These are phyloP conservation scores for Cyberlindnera nakhonratchasimensis DNA, from an alignment of 805 yeast genomes.

Conservation along the genomic window DNA sequence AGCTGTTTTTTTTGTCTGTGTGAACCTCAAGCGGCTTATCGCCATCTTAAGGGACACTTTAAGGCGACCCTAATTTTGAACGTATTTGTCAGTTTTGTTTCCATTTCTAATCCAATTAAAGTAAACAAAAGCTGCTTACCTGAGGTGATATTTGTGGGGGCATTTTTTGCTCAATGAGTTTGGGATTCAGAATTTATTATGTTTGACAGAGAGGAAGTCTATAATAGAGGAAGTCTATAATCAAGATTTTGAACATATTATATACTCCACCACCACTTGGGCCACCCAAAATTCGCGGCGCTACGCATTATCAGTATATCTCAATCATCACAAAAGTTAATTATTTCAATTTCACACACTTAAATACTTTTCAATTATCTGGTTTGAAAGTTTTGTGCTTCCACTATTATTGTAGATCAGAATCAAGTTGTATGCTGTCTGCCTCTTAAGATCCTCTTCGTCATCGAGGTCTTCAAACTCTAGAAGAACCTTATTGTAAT, in stretches of 20 bases:
- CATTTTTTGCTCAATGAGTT: constrained; percentile 15
- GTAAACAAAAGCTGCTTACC: constrained; percentile 18
- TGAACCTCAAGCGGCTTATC: constrained; percentile 60
- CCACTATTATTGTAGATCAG: constrained; percentile 75
- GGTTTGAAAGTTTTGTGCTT: constrained; percentile 60
- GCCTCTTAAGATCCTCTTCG: constrained; percentile 61
- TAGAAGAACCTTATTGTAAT: constrained; percentile 64
- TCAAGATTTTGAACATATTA: no score
- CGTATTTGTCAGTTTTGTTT: background rate
- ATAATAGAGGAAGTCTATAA: no score
- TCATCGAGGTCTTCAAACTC: constrained; percentile 32
- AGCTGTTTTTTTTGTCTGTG: constrained; percentile 69
- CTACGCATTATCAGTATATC: background rate
- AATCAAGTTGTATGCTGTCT: constrained; percentile 83
- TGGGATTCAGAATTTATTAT: no score
- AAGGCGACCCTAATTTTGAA: constrained; percentile 29
- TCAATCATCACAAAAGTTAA: background rate
- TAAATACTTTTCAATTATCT: constrained; percentile 63
- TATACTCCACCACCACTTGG: no score
- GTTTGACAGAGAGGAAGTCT: no score
- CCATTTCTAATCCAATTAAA: background rate
- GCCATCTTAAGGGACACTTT: constrained; percentile 53
- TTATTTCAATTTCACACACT: constrained; percentile 20
- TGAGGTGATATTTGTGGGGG: constrained; percentile 30
- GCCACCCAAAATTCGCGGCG: background rate